Percentiles rank a stretch among this genome's conserved stretches.
These are phyloP conservation scores for Gelatoporia subvermispora DNA, from an alignment of 768 basidiomycete species.

Conservation along the genomic window DNA sequence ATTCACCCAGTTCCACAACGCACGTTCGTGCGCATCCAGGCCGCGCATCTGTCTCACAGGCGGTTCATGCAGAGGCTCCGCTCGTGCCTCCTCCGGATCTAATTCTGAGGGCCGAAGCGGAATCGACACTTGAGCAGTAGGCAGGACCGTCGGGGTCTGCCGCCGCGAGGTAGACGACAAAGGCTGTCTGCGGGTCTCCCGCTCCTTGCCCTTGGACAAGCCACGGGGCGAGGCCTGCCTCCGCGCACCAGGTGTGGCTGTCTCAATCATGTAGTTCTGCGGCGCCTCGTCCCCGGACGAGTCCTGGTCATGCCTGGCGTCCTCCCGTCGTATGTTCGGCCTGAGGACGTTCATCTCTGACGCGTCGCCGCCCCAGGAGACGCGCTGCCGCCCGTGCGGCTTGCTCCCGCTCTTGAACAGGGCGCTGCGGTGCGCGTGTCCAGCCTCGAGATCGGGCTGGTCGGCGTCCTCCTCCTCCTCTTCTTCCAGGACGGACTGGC, in stretches of 20 bases:
- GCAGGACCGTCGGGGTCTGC: constrained; percentile 34
- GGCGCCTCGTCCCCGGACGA: constrained; percentile 82
- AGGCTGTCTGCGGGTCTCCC: constrained; percentile 33
- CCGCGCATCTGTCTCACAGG: constrained; percentile 54
- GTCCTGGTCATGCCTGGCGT: constrained; percentile 53
- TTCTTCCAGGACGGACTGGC: constrained; percentile 67
- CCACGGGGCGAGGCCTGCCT: constrained; percentile 15
- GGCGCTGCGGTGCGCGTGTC: constrained; percentile 38
- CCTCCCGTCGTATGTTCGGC: constrained; percentile 70
- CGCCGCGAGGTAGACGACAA: constrained; percentile 37
- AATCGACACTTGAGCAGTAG: constrained; percentile 38
- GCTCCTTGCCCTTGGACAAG: constrained; percentile 33
- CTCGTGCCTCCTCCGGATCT: constrained; percentile 32
- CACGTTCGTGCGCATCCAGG: constrained; percentile 81
- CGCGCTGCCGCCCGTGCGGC: constrained; percentile 45
- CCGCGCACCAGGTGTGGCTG: constrained; percentile 37
- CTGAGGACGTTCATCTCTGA: constrained; percentile 55
- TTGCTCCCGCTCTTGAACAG: constrained; percentile 25
- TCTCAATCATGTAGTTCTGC: constrained; percentile 82
- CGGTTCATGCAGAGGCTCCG: constrained; percentile 17
- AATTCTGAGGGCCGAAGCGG: constrained; percentile 67
- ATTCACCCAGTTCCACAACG: constrained; percentile 99
- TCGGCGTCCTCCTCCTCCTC: constrained; percentile 54
- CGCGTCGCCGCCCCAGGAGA: constrained; percentile 53
- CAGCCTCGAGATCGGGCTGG: constrained; percentile 60